phyloP scores from a whole-genome alignment of 345 rosid species.

The Carallia brachiata region DNA sequence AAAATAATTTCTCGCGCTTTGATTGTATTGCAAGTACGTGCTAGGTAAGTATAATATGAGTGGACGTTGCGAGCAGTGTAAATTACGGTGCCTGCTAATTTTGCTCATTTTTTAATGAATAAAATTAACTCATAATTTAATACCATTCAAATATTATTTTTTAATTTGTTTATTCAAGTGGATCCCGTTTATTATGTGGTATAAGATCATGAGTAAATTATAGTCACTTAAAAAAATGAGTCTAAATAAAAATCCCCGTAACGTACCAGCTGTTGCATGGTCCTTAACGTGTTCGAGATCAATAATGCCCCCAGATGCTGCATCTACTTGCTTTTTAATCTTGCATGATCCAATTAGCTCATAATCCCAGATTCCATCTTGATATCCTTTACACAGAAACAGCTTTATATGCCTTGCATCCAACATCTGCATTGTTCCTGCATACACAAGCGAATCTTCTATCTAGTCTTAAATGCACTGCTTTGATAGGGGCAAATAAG shows the following conservation, averaged over 20 bases:
- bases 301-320: slow-evolving; percentile 81
- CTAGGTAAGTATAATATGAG: neutral
- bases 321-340: slow-evolving; percentile 37
- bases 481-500: neutral
- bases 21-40: too few species aligned
- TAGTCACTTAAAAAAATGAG: too few species aligned
- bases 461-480: neutral
- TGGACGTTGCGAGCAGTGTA: neutral
- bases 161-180: too few species aligned
- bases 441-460: slow-evolving; percentile 12
- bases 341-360: slow-evolving; percentile 63
- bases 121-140: too few species aligned
- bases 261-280: slow-evolving; percentile 51
- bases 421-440: slow-evolving; percentile 93
- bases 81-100: too few species aligned
- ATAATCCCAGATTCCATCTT: slow-evolving; percentile 70
- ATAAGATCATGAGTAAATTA: too few species aligned
- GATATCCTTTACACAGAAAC: slow-evolving; percentile 53
- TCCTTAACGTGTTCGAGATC: slow-evolving; percentile 69
- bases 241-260: too few species aligned
- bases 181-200: too few species aligned
- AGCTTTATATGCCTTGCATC: slow-evolving; percentile 92
- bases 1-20: too few species aligned
- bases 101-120: too few species aligned
- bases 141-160: too few species aligned